Conservation (phyloP, 768 basidiomycete species). For the Pleurotus cornucopiae region DNA sequence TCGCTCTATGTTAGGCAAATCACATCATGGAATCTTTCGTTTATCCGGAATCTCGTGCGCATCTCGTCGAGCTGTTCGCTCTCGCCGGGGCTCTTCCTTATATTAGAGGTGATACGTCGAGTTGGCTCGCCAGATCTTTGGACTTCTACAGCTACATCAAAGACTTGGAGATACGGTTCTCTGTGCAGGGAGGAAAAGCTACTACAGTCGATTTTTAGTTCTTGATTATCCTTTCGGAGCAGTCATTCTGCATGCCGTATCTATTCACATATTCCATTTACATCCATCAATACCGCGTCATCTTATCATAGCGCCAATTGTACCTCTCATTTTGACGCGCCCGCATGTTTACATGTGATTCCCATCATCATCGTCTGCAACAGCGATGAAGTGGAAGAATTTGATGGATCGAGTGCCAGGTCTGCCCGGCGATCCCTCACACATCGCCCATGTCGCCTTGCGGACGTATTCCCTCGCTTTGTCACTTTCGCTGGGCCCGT, state of each 20-base stretch:
- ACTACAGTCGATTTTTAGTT: too few species aligned
- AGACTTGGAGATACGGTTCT: background rate
- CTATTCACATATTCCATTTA: too few species aligned
- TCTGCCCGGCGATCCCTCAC: slow-evolving; percentile 34
- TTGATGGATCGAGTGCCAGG: slow-evolving; percentile 14
- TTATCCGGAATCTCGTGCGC: slow-evolving; percentile 72
- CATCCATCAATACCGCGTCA: too few species aligned
- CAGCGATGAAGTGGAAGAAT: background rate
- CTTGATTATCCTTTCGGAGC: too few species aligned
- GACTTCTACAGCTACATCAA: slow-evolving; percentile 1
- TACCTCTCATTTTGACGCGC: too few species aligned
- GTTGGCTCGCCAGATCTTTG: background rate
- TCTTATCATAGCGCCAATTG: too few species aligned
- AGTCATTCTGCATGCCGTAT: too few species aligned
- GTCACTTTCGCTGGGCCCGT: slow-evolving; percentile 64
- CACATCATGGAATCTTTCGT: slow-evolving; percentile 57
- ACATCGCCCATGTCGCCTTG: slow-evolving; percentile 55
- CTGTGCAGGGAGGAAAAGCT: too few species aligned
- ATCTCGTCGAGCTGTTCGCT: slow-evolving; percentile 54
- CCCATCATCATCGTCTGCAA: too few species aligned
- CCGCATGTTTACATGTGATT: too few species aligned
- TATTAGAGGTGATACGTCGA: background rate
- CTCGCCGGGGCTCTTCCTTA: slow-evolving; percentile 36
- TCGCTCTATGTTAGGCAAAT: slow-evolving; percentile 36
- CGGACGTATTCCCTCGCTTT: slow-evolving; percentile 67